Conservation (phyloP, 805 yeast species). For the Nakazawaea siamensis region DNA sequence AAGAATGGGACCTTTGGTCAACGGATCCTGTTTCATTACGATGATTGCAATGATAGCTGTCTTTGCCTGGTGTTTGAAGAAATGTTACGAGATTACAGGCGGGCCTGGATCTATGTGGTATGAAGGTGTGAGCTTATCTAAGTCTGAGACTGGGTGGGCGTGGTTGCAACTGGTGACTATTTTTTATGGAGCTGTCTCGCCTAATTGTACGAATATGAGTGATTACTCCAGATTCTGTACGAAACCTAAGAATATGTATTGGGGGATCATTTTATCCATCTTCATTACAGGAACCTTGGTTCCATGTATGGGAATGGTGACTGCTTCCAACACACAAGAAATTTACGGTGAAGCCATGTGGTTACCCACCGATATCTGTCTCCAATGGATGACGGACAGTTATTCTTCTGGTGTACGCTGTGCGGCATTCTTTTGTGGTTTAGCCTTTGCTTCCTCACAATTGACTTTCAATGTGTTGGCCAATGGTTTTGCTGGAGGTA, state of each 20-base stretch:
- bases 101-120: constrained; percentile 12
- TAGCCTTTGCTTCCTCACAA: constrained; percentile 28
- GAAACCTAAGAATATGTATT: constrained; percentile 4
- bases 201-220: constrained; percentile 28
- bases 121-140: constrained; percentile 8
- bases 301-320: constrained; percentile 36
- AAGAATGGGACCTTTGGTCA: constrained; percentile 12
- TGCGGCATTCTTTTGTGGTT: constrained; percentile 37
- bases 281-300: constrained; percentile 28
- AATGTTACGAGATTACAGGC: constrained; percentile 11
- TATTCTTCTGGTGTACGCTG: constrained; percentile 32
- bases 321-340: constrained; percentile 34
- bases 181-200: constrained; percentile 29
- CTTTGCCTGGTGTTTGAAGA: constrained; percentile 15
- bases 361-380: constrained; percentile 35
- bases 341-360: constrained; percentile 29
- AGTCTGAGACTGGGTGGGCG: constrained; percentile 24
- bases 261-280: constrained; percentile 10
- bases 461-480: constrained; percentile 30
- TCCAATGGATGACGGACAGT: constrained; percentile 29
- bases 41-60: constrained; percentile 2
- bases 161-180: constrained; percentile 30
- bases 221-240: constrained; percentile 25
- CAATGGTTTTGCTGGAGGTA: constrained; percentile 37
- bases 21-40: constrained; percentile 1